phyloP scores from a whole-genome alignment of 2,329 filamentous ascomycete species.

The Aspergillus calidoustus region DNA sequence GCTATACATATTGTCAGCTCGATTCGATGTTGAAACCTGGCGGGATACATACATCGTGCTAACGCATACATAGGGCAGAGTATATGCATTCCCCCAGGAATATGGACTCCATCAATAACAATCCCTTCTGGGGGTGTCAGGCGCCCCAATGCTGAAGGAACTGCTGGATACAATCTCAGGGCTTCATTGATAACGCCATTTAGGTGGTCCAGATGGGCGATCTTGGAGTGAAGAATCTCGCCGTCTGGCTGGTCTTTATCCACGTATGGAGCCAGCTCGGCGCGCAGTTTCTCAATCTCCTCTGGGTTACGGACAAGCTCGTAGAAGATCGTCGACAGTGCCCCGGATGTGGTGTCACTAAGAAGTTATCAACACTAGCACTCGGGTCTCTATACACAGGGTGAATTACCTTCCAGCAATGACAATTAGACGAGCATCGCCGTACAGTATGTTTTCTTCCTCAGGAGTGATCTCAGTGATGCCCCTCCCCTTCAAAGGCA shows the following conservation, averaged over 20 bases:
- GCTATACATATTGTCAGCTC: conserved; percentile 20
- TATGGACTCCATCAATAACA: conserved; percentile 20
- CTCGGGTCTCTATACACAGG: neutral
- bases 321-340: conserved; percentile 49
- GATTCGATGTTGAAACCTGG: too few relatives aligned
- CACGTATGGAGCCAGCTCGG: conserved; percentile 35
- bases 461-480: conserved; percentile 15
- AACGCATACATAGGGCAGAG: conserved; percentile 29
- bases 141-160: conserved; percentile 18
- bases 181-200: conserved; percentile 25
- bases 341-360: conserved; percentile 49
- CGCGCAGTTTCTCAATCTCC: conserved; percentile 34
- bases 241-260: neutral
- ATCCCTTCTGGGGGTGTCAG: conserved; percentile 25
- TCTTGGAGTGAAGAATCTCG: conserved; percentile 7
- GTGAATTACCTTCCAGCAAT: conserved; percentile 31
- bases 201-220: conserved; percentile 19
- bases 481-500: conserved; percentile 24
- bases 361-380: neutral
- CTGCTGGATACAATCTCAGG: conserved; percentile 19
- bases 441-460: conserved; percentile 31
- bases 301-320: conserved; percentile 37
- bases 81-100: conserved; percentile 28
- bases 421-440: conserved; percentile 36
- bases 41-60: conserved; percentile 28